Conservation (phyloP, 768 basidiomycete genomes). For the Infundibulicybe gibba region DNA sequence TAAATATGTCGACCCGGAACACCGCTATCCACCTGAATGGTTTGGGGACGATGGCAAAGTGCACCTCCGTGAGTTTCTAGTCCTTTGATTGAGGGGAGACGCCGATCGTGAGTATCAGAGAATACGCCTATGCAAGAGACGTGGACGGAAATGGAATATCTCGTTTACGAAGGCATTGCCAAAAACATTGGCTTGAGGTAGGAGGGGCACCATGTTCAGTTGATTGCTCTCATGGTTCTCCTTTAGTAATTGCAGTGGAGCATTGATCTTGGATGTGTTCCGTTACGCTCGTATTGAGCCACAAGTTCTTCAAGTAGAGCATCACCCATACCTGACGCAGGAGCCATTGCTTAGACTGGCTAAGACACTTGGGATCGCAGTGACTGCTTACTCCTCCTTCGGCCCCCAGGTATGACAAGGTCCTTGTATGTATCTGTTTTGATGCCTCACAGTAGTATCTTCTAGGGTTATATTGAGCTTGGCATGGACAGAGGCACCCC, state of each 20-base stretch:
- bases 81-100: not conserved
- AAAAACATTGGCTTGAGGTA: constrained; percentile 82
- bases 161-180: constrained; percentile 64
- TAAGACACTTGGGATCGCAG: constrained; percentile 50
- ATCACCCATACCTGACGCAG: constrained; percentile 71
- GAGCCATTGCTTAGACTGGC: constrained; percentile 52
- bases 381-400: constrained; percentile 64
- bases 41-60: constrained; percentile 69
- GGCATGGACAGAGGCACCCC: constrained; percentile 47
- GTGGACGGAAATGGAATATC: constrained; percentile 78
- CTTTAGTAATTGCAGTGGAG: constrained; percentile 68
- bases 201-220: constrained; percentile 3
- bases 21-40: constrained; percentile 85
- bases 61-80: constrained; percentile 44
- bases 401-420: constrained; percentile 24
- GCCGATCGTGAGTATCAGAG: constrained; percentile 25
- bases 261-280: constrained; percentile 69
- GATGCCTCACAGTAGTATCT: constrained; percentile 6
- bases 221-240: constrained; percentile 1
- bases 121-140: constrained; percentile 78
- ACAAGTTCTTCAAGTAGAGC: constrained; percentile 64
- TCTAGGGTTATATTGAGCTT: constrained; percentile 59
- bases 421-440: constrained; percentile 6
- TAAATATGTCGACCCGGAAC: constrained; percentile 71
- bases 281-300: constrained; percentile 77